phyloP scores from a whole-genome alignment of 78 protist species.

The Anaeramoeba flamelloides region DNA sequence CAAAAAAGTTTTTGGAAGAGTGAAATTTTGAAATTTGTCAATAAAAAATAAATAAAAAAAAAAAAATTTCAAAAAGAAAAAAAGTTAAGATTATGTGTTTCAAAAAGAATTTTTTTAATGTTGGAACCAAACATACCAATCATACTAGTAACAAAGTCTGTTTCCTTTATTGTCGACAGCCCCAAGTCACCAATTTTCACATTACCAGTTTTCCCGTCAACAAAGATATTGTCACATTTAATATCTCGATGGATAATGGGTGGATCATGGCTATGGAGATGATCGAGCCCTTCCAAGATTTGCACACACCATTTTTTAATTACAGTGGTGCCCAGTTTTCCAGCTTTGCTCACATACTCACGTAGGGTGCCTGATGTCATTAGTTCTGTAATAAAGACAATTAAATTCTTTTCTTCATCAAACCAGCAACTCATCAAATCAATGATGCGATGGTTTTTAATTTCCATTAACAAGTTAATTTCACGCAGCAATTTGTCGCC shows the following conservation, averaged over 20 bases:
- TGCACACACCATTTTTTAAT: conserved; percentile 45
- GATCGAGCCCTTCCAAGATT: conserved; percentile 50
- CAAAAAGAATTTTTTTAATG: no score
- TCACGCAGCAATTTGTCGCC: not conserved
- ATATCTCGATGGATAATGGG: conserved; percentile 83
- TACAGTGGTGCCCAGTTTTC: not conserved
- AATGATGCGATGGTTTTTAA: conserved; percentile 48
- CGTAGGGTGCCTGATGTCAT: conserved; percentile 70
- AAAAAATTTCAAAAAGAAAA: no score
- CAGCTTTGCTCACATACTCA: conserved; percentile 15
- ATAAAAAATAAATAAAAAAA: not conserved
- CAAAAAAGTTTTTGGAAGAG: no score
- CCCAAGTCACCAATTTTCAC: conserved; percentile 89
- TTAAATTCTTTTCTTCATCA: not conserved
- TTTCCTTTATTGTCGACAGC: conserved; percentile 25
- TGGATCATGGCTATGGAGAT: conserved; percentile 47
- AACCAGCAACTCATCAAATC: conserved; percentile 29
- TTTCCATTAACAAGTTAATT: conserved; percentile 21
- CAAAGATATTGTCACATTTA: conserved; percentile 84
- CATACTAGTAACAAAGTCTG: not conserved
- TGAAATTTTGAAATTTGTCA: not conserved
- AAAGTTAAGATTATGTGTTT: no score
- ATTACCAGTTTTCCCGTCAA: conserved; percentile 55
- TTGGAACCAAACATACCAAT: conserved; percentile 18
- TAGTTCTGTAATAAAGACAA: conserved; percentile 66